Percentiles rank a stretch among this genome's conserved stretches.
These are phyloP conservation scores for Penicillium parvum DNA, from an alignment of 495 filamentous ascomycete species.

Conservation along the genomic window DNA sequence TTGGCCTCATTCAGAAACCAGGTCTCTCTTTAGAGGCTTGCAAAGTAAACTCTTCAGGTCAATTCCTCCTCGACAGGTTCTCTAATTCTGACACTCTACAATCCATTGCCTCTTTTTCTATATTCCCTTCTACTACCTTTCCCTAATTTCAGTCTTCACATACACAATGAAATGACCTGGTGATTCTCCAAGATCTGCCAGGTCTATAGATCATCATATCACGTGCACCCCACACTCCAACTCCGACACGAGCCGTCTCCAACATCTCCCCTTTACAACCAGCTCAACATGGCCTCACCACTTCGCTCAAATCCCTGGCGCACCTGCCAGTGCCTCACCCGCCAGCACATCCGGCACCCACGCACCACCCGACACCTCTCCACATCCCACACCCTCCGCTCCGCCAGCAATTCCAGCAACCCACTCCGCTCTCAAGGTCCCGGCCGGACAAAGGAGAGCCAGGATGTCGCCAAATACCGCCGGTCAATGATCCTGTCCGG, in stretches of 20 bases:
- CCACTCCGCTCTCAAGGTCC: conserved; percentile 28
- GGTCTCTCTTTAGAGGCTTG: no score
- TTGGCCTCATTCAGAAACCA: no score
- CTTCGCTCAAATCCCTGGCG: conserved; percentile 28
- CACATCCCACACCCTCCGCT: conserved; percentile 24
- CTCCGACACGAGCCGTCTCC: conserved; percentile 12
- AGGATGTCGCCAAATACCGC: conserved; percentile 25
- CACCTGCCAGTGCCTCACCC: conserved; percentile 32
- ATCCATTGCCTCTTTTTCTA: no score
- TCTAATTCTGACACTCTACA: no score
- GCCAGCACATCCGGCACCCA: conserved; percentile 19
- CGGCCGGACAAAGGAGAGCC: conserved; percentile 8
- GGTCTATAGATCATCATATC: conserved; percentile 19
- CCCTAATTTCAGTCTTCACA: no score
- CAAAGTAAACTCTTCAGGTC: no score
- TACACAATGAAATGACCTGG: no score
- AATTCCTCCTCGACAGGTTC: no score
- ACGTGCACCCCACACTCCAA: conserved; percentile 25
- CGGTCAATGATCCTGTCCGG: conserved; percentile 35
- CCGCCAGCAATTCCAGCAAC: conserved; percentile 21
- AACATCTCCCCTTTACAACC: conserved; percentile 4
- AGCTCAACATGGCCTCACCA: conserved; percentile 23
- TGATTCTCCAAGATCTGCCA: no score
- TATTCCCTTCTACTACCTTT: no score
- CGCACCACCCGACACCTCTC: conserved; percentile 22